Base-by-base conservation (phyloP, 2,329 filamentous ascomycete species). In the Ophiostoma novo-ulmi region DNA sequence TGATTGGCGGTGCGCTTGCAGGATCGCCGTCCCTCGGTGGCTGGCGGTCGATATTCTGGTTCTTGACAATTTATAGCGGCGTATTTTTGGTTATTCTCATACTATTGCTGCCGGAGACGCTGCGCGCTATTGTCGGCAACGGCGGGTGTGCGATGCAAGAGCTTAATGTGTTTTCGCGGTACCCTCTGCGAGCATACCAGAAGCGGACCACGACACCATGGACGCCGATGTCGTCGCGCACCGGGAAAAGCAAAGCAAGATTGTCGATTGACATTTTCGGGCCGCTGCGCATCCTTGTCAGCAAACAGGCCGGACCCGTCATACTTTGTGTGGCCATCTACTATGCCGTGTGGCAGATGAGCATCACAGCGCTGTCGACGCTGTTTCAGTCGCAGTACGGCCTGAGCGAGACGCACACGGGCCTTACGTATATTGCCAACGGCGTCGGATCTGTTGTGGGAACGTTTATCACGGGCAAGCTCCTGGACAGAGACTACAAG, bases 21-120 rank as follows among this genome's bases (percentile, higher is more conserved):
- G 81, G 89, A 71, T 89, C 85, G 70, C 38, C 31, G 4, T 81
- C 90, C 0, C 22, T 48, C 11, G 38, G 38, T 13, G 88, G 87
- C 13, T 92, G 89, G 89, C 80, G 85, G 20, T 83, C 85, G 67
- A 86, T 90, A 69, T 91, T 91, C 75, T 91, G 88, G 88, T 90
- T 91, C 74, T 81, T 89, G 69, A 81, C 85, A 38, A 88, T 91
- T 44, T 79, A 85, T 67, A 80, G 82, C 39, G 77, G 78, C 3
- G 78, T 80, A 0, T 87, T 85, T 77, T 77, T 89, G 41, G 71
- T 89, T 1, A 81, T 85, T 0, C 85, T 87, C 71, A 74, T 84
- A 3, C 73, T 89, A 4, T 80, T 85, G 6, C 80, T 89, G 11
- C 89, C 88, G 0, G 85, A 88, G 77, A 87, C 85, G 3, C 83